Conservation (phyloP, 2,329 filamentous ascomycete species). For the Emericellopsis cladophorae region DNA sequence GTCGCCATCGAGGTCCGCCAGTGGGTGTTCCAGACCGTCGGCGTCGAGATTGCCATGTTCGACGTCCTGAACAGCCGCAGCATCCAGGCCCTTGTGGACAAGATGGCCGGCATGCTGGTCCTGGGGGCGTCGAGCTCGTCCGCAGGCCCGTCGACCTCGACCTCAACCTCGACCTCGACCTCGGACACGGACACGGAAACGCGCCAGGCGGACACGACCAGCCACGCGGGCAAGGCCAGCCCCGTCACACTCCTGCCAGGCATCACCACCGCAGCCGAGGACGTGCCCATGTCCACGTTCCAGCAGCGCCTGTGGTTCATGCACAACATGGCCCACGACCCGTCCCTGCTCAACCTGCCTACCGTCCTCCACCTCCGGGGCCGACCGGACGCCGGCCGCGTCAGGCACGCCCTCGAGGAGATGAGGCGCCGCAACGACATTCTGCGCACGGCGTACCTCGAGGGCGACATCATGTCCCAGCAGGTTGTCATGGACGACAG, state of each 20-base stretch:
- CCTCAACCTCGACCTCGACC: too few species aligned
- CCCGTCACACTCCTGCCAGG: background rate
- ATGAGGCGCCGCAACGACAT: too few species aligned
- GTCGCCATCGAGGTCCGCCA: slow-evolving; percentile 37
- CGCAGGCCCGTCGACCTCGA: too few species aligned
- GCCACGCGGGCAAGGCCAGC: background rate
- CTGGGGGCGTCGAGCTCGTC: too few species aligned
- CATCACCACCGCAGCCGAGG: background rate
- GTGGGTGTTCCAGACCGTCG: slow-evolving; percentile 32
- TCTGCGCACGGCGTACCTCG: too few species aligned
- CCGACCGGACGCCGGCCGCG: too few species aligned
- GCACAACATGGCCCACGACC: background rate
- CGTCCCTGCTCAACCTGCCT: background rate
- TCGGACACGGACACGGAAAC: too few species aligned
- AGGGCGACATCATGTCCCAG: too few species aligned
- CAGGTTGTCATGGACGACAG: too few species aligned
- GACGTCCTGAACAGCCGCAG: slow-evolving; percentile 18
- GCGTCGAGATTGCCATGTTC: slow-evolving; percentile 31
- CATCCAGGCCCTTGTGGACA: background rate
- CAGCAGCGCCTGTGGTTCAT: background rate
- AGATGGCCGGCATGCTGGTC: background rate
- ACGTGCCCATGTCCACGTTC: background rate
- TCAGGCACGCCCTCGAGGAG: too few species aligned
- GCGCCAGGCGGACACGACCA: background rate
- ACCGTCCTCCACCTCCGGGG: too few species aligned